Percentiles rank a stretch among this genome's conserved stretches.
Conservation (phyloP, 805 yeast species). For the Candida alai region DNA sequence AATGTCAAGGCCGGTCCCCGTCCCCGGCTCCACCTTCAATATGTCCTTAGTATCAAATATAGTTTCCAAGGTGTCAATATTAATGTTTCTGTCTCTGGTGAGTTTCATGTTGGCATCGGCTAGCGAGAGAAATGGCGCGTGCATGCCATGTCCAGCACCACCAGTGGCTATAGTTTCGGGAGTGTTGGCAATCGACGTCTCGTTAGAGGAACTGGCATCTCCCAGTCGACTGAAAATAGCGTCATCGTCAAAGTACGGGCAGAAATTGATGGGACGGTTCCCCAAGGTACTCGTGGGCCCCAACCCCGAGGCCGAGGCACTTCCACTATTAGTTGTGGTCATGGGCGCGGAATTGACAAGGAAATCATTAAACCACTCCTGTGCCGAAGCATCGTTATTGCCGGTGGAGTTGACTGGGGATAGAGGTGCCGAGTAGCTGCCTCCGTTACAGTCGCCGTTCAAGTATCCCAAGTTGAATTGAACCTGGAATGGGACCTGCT, state of each 20-base stretch:
- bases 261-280: constrained; percentile 1
- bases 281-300: neutral
- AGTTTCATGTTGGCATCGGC: constrained; percentile 8
- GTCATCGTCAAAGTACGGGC: constrained; percentile 4
- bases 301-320: neutral
- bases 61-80: constrained; percentile 22
- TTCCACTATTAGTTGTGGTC: constrained; percentile 13
- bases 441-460: neutral
- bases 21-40: constrained; percentile 17
- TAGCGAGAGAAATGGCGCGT: too few species aligned
- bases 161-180: constrained; percentile 8
- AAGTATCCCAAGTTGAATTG: neutral
- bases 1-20: neutral
- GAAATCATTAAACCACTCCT: constrained; percentile 20
- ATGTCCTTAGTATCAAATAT: constrained; percentile 29
- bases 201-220: constrained; percentile 1
- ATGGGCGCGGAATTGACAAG: constrained; percentile 16
- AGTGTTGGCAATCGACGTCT: constrained; percentile 11
- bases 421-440: constrained; percentile 9
- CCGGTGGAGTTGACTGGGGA: constrained; percentile 7
- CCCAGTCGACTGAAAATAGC: constrained; percentile 3
- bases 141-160: too few species aligned
- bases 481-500: too few species aligned
- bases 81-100: constrained; percentile 15
- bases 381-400: constrained; percentile 4